A percentile compares a stretch with the other conserved stretches of the same genome.
phyloP scores from a whole-genome alignment of 73 alveolate genomes.

The Paramecium sexaurelia region DNA sequence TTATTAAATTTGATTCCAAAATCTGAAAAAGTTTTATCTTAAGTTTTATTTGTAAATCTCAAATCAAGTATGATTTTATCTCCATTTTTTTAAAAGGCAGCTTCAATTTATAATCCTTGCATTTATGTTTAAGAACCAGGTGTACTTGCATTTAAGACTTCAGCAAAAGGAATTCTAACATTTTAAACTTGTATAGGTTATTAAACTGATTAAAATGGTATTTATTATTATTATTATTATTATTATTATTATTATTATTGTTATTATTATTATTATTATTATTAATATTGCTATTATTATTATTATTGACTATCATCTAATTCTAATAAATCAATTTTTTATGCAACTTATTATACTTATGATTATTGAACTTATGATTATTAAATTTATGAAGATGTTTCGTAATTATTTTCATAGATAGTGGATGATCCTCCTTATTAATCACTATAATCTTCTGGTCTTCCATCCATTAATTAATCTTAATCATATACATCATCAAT shows the following conservation, averaged over 20 bases:
- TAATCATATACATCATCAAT: constrained; percentile 75
- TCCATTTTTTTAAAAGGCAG: constrained; percentile 35
- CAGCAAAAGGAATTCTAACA: constrained; percentile 24
- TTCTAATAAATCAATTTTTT: constrained; percentile 21
- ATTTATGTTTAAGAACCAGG: neutral
- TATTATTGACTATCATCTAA: neutral
- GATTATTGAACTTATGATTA: neutral
- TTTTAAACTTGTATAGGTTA: neutral
- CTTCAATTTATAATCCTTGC: constrained; percentile 22
- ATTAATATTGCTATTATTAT: neutral
- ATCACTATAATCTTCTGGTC: neutral
- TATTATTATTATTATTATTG: neutral
- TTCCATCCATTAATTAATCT: neutral
- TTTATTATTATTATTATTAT: neutral
- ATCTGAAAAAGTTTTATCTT: constrained; percentile 4
- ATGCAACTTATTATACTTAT: neutral
- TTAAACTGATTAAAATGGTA: neutral
- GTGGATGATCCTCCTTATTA: neutral
- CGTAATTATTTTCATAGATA: neutral
- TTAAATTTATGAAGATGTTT: neutral
- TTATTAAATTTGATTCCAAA: constrained; percentile 23
- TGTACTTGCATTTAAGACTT: neutral
- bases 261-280: neutral
- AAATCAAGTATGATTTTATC: constrained; percentile 42
- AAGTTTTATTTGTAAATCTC: neutral